These are phyloP conservation scores for Lichtheimia ornata DNA, from an alignment of 371 early-diverging fungal species.

Conservation along the genomic window DNA sequence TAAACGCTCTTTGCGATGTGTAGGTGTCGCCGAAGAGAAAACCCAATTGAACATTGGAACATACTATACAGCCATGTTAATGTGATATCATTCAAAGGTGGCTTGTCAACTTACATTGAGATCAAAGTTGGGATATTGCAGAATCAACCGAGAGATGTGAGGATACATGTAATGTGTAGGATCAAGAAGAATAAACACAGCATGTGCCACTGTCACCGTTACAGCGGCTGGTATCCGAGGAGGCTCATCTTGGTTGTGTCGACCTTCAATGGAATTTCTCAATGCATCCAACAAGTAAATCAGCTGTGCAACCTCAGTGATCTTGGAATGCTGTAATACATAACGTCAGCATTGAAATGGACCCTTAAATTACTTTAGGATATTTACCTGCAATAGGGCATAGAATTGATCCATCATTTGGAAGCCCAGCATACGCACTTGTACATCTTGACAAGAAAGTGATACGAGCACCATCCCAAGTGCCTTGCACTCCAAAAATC, in stretches of 20 bases:
- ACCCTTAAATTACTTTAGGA: background rate
- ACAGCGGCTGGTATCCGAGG: constrained; percentile 69
- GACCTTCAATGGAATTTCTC: constrained; percentile 64
- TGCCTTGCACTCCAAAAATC: constrained; percentile 70
- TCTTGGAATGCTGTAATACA: constrained; percentile 28
- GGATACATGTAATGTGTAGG: constrained; percentile 81
- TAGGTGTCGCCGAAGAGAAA: constrained; percentile 61
- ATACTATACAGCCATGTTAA: constrained; percentile 45
- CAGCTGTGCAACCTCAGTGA: constrained; percentile 70
- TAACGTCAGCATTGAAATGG: background rate
- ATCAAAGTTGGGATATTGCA: constrained; percentile 73
- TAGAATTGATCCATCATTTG: constrained; percentile 72
- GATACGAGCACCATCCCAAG: constrained; percentile 69
- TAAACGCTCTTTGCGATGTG: constrained; percentile 67
- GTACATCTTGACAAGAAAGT: constrained; percentile 55
- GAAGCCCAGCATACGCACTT: constrained; percentile 63
- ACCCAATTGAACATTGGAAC: constrained; percentile 79
- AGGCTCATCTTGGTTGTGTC: constrained; percentile 39
- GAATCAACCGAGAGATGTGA: constrained; percentile 70
- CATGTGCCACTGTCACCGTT: constrained; percentile 69
- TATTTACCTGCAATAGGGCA: constrained; percentile 53
- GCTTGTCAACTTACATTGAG: constrained; percentile 52
- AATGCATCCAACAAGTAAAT: constrained; percentile 66
- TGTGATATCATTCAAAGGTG: background rate
- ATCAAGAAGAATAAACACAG: constrained; percentile 59